Evolutionary conservation across 1,139 yeast genomes (phyloP).

Genomic region (Candida tunisiensis): DNA sequence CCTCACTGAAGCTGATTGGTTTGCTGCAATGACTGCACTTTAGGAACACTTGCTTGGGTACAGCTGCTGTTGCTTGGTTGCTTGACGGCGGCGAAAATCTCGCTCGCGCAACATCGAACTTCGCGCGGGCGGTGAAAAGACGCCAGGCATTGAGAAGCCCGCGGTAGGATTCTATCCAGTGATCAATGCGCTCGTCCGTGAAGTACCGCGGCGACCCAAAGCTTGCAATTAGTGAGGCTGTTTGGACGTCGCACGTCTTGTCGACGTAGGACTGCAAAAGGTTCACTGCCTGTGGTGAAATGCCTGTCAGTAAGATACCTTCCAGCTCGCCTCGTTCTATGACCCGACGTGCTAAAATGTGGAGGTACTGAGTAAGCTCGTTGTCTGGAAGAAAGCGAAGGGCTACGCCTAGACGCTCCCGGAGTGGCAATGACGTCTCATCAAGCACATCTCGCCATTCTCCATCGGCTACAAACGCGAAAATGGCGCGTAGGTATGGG

Average conservation of each 20-base stretch:
- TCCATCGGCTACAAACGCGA: constrained; percentile 86
- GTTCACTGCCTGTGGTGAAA: constrained; percentile 70
- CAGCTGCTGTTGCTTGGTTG: constrained; percentile 33
- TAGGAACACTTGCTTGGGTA: constrained; percentile 61
- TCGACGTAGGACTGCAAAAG: constrained; percentile 78
- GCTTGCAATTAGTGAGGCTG: constrained; percentile 68
- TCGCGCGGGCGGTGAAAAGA: constrained; percentile 60
- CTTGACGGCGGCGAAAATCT: constrained; percentile 37
- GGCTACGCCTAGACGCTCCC: constrained; percentile 85
- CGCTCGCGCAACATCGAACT: constrained; percentile 66
- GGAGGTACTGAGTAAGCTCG: constrained; percentile 37
- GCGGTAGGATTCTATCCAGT: constrained; percentile 64
- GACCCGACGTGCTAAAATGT: constrained; percentile 54
- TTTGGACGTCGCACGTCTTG: constrained; percentile 82
- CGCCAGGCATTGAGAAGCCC: constrained; percentile 74
- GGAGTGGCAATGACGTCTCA: constrained; percentile 71
- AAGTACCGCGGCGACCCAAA: constrained; percentile 79
- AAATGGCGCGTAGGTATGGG: constrained; percentile 81
- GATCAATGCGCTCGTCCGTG: constrained; percentile 45
- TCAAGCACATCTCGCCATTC: constrained; percentile 96
- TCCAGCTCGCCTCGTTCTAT: constrained; percentile 72
- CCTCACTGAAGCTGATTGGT: constrained; percentile 4
- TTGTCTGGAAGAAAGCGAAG: constrained; percentile 67
- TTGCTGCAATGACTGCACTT: constrained; percentile 76
- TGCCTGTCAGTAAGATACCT: constrained; percentile 79